Evolutionary conservation across 805 yeast genomes (phyloP), one percentile per base, ranked within the genome.

Genomic region (Cyberlindnera meyerae): DNA sequence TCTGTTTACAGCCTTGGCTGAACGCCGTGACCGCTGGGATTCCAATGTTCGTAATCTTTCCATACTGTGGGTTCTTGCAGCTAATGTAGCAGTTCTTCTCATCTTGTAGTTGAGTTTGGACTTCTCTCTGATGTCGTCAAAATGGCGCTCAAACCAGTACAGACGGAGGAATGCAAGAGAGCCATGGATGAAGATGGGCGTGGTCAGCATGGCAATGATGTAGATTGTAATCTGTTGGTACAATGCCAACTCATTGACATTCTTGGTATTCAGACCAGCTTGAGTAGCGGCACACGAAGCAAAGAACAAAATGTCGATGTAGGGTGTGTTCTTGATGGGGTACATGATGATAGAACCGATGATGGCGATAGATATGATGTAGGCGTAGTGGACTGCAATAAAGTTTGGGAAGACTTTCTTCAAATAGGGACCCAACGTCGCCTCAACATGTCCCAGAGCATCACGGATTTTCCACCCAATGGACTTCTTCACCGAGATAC

Each of bases 101-200:
- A 88, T 78, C 53, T 77, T 75, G 58, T 79, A 82, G 56, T 89
- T 83, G 41, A 75, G 56, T 52, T 82, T 84, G n/a, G 97, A 85
- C 36, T 72, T 71, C 41, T 70, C 75, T 43, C 81, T 81, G 57
- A 93, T 89, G 47, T 81, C 77, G 55, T 86, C 90, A 60, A 93
- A 87, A 49, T 81, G 73, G 46, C 86, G 74, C 57, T 88, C 95
- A 60, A 85, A 93, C 86, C 95, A 84, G 57, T 84, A 85, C 31
- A 93, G 65, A 34, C 98, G 71, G 8, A 89, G 65, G 44, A 86
- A 76, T 8, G 87, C 79, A 24, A 93, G 64, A 2, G 75, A 71
- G 0, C 95, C 77, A 57, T 93, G 95, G 36, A 94, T 85, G 54
- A 82, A 81, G 15, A 93, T 84, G 1, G 97, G 97, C 0, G 95